phyloP scores from a whole-genome alignment of 495 filamentous ascomycete genomes.

The Articulospora tetracladia region DNA sequence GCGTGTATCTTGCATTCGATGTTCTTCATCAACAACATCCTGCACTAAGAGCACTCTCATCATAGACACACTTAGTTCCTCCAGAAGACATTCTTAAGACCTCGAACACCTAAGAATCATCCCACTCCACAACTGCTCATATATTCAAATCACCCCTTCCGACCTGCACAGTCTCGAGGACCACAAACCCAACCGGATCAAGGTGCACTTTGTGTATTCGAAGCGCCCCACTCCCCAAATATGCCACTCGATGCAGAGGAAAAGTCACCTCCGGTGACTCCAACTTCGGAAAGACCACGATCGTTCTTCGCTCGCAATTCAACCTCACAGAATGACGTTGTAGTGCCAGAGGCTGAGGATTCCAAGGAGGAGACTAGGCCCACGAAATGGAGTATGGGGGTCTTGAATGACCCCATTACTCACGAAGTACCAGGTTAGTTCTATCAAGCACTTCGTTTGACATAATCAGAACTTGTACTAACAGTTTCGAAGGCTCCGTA shows the following conservation, averaged over 20 bases:
- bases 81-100: neutral
- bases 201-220: neutral
- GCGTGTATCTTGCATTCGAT: neutral
- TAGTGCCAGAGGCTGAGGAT: neutral
- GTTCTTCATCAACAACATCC: neutral
- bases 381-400: slow-evolving; percentile 71
- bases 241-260: slow-evolving; percentile 5
- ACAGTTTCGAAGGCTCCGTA: slow-evolving; percentile 60
- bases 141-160: no score
- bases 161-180: no score
- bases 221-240: neutral
- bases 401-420: slow-evolving; percentile 77
- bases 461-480: neutral
- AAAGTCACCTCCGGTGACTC: neutral
- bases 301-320: slow-evolving; percentile 23
- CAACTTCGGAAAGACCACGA: slow-evolving; percentile 9
- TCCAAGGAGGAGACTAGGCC: slow-evolving; percentile 16
- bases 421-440: slow-evolving; percentile 88
- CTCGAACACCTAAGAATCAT: neutral
- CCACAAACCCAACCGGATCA: neutral
- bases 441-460: neutral
- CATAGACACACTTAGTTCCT: neutral
- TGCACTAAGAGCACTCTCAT: neutral
- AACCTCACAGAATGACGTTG: slow-evolving; percentile 1
- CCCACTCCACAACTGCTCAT: neutral